Conservation (phyloP, 2,329 filamentous ascomycete genomes). For the Chrysoporthe cubensis region DNA sequence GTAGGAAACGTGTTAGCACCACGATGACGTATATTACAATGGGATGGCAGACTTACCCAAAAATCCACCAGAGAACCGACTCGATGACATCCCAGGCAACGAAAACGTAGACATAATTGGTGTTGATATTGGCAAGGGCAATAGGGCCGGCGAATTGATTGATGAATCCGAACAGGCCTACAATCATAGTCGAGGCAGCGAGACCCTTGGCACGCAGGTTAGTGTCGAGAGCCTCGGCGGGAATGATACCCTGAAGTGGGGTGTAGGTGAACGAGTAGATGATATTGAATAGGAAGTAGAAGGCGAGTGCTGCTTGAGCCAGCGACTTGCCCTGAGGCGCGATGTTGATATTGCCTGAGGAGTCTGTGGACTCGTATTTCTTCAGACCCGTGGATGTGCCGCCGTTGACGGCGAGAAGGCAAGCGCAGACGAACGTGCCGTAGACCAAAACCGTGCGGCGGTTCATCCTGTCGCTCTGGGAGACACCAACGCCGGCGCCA, state of each 20-base stretch:
- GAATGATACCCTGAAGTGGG: slow-evolving; percentile 52
- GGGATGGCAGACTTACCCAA: slow-evolving; percentile 42
- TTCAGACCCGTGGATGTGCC: slow-evolving; percentile 47
- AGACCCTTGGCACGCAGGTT: slow-evolving; percentile 53
- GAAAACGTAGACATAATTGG: slow-evolving; percentile 51
- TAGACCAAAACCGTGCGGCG: slow-evolving; percentile 50
- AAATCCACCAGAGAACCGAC: slow-evolving; percentile 48
- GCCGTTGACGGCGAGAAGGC: slow-evolving; percentile 49
- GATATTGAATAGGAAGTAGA: slow-evolving; percentile 55
- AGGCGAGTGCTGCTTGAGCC: slow-evolving; percentile 48
- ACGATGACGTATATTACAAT: not conserved
- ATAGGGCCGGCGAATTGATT: slow-evolving; percentile 53
- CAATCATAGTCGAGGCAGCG: slow-evolving; percentile 49
- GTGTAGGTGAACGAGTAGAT: slow-evolving; percentile 56
- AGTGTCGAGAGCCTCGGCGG: slow-evolving; percentile 52
- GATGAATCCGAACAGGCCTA: slow-evolving; percentile 51
- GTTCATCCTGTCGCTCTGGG: slow-evolving; percentile 49
- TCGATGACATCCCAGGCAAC: slow-evolving; percentile 53
- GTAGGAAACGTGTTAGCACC: slow-evolving; percentile 7
- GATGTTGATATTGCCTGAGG: slow-evolving; percentile 36
- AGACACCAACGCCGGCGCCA: slow-evolving; percentile 48
- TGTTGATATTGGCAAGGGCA: slow-evolving; percentile 47
- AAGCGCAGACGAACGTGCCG: slow-evolving; percentile 48
- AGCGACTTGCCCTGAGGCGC: slow-evolving; percentile 36
- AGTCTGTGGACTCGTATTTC: slow-evolving; percentile 28